Conservation (phyloP, 2,329 filamentous ascomycete genomes). For the Rhexocercosporidium sp. region DNA sequence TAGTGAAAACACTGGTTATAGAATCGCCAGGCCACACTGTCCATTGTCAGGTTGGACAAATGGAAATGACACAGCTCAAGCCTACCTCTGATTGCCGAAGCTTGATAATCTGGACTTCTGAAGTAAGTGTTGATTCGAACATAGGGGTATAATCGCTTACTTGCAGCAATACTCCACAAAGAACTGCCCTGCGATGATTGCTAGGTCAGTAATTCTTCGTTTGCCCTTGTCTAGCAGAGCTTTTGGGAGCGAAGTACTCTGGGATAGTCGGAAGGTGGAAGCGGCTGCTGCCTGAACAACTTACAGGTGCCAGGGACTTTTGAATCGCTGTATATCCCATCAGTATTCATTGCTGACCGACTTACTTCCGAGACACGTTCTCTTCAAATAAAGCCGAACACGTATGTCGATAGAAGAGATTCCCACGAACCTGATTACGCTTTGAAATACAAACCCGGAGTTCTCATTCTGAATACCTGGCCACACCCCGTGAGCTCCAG, state of each 20-base stretch:
- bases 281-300: too few species aligned
- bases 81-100: constrained; percentile 22
- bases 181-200: constrained; percentile 24
- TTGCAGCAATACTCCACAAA: constrained; percentile 36
- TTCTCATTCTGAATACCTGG: constrained; percentile 30
- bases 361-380: not conserved
- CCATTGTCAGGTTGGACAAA: not conserved
- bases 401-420: not conserved
- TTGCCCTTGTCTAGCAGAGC: too few species aligned
- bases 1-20: constrained; percentile 31
- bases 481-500: constrained; percentile 26
- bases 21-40: constrained; percentile 32
- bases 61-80: not conserved
- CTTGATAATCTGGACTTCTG: constrained; percentile 29
- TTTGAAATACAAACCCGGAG: constrained; percentile 29
- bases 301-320: constrained; percentile 27
- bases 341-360: too few species aligned
- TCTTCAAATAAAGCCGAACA: not conserved
- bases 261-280: too few species aligned
- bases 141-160: constrained; percentile 14
- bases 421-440: constrained; percentile 21
- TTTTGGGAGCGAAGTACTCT: too few species aligned
- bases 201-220: too few species aligned
- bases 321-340: constrained; percentile 14
- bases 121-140: constrained; percentile 3